Conservation (phyloP, 352 stramenopile species). For the Thalassiosira delicatula region DNA sequence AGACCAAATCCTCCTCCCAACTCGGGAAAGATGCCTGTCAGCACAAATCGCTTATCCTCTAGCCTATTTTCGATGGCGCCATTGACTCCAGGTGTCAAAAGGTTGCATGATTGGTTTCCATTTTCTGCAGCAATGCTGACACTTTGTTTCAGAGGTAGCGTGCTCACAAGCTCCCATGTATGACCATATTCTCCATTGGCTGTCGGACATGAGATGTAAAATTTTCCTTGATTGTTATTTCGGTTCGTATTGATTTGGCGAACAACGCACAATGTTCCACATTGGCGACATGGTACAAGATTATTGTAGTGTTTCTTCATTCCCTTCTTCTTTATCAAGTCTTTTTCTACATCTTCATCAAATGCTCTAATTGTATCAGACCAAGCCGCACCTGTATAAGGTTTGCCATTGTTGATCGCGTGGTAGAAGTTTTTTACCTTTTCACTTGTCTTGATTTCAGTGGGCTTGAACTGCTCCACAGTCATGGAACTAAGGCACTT, state of each 20-base stretch:
- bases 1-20: conserved; percentile 67
- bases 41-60: conserved; percentile 32
- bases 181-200: too few species aligned
- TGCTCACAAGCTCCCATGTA: too few species aligned
- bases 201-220: too few species aligned
- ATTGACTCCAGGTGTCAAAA: conserved; percentile 28
- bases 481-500: conserved; percentile 29
- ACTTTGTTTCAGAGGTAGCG: neutral
- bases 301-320: conserved; percentile 30
- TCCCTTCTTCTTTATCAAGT: conserved; percentile 29
- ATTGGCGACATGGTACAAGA: conserved; percentile 24
- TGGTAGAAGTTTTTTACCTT: conserved; percentile 30
- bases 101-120: neutral
- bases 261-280: conserved; percentile 23
- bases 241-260: conserved; percentile 16
- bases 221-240: conserved; percentile 28
- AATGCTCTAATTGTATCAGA: conserved; percentile 44
- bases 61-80: conserved; percentile 26
- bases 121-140: neutral
- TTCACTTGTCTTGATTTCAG: conserved; percentile 36
- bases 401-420: conserved; percentile 10
- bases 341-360: conserved; percentile 16
- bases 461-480: conserved; percentile 32
- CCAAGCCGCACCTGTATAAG: conserved; percentile 28
- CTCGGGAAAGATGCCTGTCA: conserved; percentile 59